Evolutionary conservation across 345 rosid species (phyloP), one percentile per base, ranked within the genome.

Genomic region (Eucalyptus paniculata): DNA sequence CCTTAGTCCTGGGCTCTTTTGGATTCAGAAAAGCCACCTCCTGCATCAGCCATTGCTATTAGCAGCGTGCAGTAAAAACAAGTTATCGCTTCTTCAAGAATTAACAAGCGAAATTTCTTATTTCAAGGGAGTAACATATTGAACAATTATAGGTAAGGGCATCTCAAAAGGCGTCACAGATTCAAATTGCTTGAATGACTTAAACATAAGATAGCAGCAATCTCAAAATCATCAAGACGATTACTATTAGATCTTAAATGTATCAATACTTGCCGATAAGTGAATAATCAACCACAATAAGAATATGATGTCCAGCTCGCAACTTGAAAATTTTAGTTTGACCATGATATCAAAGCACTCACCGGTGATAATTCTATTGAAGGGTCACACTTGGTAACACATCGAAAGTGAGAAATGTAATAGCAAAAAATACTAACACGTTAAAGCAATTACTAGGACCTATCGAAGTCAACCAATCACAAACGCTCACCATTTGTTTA

Each of bases 1-100:
- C 95, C 94, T 89, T 96, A 91, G 91, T 97, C 97, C 67, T 88
- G 89, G 21, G 98, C 99, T 92, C 99, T 96, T 91, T 91, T 92
- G 40, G 97, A 94, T 94, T 96, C 99, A 77, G 92, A 95, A 91
- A 94, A 90, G 87, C 99, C 96, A 92, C 99, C 99, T 86, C 99
- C 99, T 97, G 89, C 23, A 26, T 19, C 88, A 53, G 37, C 42
- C 67, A 86, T 86, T 86, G 45, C 10, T 28, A 34, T 77, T 77
- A 1, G 85, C 47, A 44, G 5, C 16, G 4, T 40, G 85, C 30
- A 77, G 85, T 77, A 77, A 40, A 77, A 77, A 4, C 30, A 21
- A 21, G 40, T 11, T 4, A 23, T 77, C 17, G 7, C 9, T 77
- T 37, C 83, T 40, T 21, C 44, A 77, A 77, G 85, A 77, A 77